These are phyloP conservation scores for Fusarium tanahbumbuense DNA, from an alignment of 2,329 filamentous ascomycete genomes.

Conservation along the genomic window DNA sequence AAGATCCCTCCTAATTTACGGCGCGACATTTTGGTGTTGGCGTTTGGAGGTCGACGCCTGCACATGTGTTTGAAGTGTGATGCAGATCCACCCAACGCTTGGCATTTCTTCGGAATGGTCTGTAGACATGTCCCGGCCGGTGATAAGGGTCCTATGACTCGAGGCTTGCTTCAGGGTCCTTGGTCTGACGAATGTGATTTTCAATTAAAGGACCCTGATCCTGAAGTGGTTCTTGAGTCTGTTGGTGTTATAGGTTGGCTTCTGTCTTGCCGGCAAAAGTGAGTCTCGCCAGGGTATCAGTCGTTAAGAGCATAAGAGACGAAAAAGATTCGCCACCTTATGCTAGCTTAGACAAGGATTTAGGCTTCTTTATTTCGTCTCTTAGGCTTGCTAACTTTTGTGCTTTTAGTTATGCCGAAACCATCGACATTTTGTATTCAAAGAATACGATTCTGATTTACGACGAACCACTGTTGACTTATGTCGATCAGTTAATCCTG, in stretches of 20 bases:
- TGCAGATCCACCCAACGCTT: background rate
- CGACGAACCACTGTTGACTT: background rate
- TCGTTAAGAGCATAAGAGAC: too few relatives aligned
- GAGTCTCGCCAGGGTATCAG: background rate
- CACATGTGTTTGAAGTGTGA: background rate
- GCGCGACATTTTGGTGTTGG: background rate
- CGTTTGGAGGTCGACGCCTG: background rate
- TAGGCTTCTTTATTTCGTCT: too few relatives aligned
- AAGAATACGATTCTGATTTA: slow-evolving; percentile 2
- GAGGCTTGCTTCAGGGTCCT: background rate
- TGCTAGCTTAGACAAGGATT: too few relatives aligned
- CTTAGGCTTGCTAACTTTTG: too few relatives aligned
- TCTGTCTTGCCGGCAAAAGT: slow-evolving; percentile 24
- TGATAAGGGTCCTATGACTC: background rate
- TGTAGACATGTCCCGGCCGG: background rate
- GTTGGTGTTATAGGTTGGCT: slow-evolving; percentile 1
- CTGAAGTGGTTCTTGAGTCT: fast-evolving
- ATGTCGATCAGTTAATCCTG: background rate
- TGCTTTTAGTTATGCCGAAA: slow-evolving; percentile 10
- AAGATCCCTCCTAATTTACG: background rate
- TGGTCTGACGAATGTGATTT: background rate
- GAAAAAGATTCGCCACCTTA: too few relatives aligned
- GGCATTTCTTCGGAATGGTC: background rate
- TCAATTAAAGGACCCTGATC: background rate
- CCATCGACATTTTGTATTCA: slow-evolving; percentile 7